Conservation (phyloP, 345 rosid species). For the Pugionium cornutum region DNA sequence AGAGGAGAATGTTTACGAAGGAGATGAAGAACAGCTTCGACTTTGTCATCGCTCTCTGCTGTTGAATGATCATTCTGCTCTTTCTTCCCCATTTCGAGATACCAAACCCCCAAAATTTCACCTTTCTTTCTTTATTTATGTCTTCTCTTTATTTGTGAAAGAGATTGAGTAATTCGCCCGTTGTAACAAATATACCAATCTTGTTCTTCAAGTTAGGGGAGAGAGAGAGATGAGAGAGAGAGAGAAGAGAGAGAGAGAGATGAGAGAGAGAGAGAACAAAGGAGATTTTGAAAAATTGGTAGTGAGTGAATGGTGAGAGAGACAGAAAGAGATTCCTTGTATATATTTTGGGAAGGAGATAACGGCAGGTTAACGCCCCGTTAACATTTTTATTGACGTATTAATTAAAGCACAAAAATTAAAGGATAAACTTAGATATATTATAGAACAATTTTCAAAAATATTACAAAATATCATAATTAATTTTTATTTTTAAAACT, state of each 20-base stretch:
- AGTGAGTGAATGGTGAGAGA: slow-evolving; percentile 30
- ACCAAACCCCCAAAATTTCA: neutral
- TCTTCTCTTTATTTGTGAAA: neutral
- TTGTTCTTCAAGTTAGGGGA: slow-evolving; percentile 36
- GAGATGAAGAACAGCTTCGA: slow-evolving; percentile 71
- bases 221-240: neutral
- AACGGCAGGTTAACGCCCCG: slow-evolving; percentile 40
- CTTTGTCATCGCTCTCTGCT: slow-evolving; percentile 40
- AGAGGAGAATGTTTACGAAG: slow-evolving; percentile 81
- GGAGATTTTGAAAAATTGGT: slow-evolving; percentile 24
- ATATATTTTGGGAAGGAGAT: slow-evolving; percentile 36
- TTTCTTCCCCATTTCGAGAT: slow-evolving; percentile 70
- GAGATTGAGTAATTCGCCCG: slow-evolving; percentile 21
- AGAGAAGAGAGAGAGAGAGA: neutral
- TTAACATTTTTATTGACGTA: neutral
- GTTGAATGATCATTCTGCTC: slow-evolving; percentile 42
- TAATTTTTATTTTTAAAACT: no score
- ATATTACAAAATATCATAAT: no score
- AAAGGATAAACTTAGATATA: no score
- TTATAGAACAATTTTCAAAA: no score
- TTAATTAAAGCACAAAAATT: no score
- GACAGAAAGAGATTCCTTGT: slow-evolving; percentile 28
- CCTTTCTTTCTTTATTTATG: slow-evolving; percentile 3
- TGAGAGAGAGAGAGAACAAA: slow-evolving; percentile 15
- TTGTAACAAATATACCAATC: slow-evolving; percentile 38